Percentiles rank a stretch among this genome's conserved stretches.
These are phyloP conservation scores for Penicillium sp. DNA, from an alignment of 2,329 filamentous ascomycete genomes.

Conservation along the genomic window DNA sequence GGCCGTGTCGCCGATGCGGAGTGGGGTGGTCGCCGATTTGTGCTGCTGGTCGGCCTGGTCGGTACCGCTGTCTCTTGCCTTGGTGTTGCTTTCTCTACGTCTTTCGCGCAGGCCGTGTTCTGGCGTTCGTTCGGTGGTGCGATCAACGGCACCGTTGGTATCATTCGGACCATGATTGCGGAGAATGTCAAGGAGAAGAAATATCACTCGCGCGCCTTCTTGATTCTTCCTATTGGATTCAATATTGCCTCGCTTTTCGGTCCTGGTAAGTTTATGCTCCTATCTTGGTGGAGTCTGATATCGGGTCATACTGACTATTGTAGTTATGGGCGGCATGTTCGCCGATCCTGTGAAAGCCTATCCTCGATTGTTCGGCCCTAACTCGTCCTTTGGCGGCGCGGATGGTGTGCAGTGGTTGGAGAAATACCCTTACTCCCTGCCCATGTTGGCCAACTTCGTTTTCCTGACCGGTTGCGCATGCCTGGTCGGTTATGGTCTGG, in stretches of 20 bases:
- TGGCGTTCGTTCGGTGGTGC: conserved; percentile 67
- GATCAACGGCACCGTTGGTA: conserved; percentile 69
- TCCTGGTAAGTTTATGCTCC: conserved; percentile 38
- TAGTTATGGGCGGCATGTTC: conserved; percentile 63
- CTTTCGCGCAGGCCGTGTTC: conserved; percentile 61
- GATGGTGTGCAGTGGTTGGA: conserved; percentile 61
- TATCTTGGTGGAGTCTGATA: conserved; percentile 28
- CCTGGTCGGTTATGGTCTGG: conserved; percentile 60
- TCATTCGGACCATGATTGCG: conserved; percentile 70
- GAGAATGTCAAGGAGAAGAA: conserved; percentile 71
- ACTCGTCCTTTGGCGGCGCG: conserved; percentile 55
- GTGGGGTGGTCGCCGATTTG: conserved; percentile 68
- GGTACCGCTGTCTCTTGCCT: conserved; percentile 66
- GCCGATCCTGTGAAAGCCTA: conserved; percentile 65
- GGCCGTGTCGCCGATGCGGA: conserved; percentile 66
- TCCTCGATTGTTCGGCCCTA: conserved; percentile 60
- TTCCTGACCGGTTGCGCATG: conserved; percentile 57
- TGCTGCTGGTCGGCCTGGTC: conserved; percentile 70
- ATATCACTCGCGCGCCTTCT: conserved; percentile 55
- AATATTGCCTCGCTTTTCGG: conserved; percentile 60
- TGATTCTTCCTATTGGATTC: conserved; percentile 64
- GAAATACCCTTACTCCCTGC: conserved; percentile 65
- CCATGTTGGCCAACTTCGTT: conserved; percentile 63
- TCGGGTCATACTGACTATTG: conserved; percentile 1
- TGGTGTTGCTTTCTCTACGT: conserved; percentile 66